Evolutionary conservation across 768 basidiomycete species (phyloP).

Genomic region (Panaeolus cyanescens): DNA sequence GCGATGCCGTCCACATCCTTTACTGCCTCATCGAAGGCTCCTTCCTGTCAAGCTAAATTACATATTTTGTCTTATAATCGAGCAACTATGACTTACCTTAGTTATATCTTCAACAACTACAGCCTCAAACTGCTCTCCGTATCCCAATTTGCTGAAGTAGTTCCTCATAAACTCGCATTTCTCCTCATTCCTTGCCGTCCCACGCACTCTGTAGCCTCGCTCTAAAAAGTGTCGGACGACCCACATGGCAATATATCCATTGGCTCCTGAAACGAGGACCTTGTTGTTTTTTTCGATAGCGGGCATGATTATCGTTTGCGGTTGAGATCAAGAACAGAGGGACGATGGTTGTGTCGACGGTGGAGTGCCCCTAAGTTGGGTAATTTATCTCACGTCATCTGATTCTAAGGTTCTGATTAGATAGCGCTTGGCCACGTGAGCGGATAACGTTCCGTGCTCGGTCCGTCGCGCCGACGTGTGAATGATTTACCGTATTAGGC

Average conservation of each 20-base stretch:
- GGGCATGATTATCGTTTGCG: slow-evolving; percentile 23
- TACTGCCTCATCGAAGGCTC: slow-evolving; percentile 79
- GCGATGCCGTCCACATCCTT: slow-evolving; percentile 72
- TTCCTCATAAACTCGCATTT: slow-evolving; percentile 62
- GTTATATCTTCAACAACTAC: slow-evolving; percentile 72
- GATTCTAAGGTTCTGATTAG: too few relatives aligned
- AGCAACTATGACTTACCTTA: slow-evolving; percentile 20
- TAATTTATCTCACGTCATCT: too few relatives aligned
- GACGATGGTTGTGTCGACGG: neutral
- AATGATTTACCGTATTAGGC: too few relatives aligned
- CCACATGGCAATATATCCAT: slow-evolving; percentile 63
- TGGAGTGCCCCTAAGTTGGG: neutral
- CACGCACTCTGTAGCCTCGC: slow-evolving; percentile 62
- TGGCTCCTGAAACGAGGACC: slow-evolving; percentile 60
- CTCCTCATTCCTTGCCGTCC: slow-evolving; percentile 61
- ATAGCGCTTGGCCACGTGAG: too few relatives aligned
- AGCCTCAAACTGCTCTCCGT: slow-evolving; percentile 61
- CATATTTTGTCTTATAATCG: neutral
- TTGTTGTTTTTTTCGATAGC: slow-evolving; percentile 27
- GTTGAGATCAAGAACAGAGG: neutral
- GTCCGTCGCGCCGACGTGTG: too few relatives aligned
- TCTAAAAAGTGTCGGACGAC: slow-evolving; percentile 58
- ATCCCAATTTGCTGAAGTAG: slow-evolving; percentile 52
- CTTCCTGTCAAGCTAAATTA: slow-evolving; percentile 36
- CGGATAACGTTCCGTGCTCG: too few relatives aligned